Base-by-base conservation (phyloP, 345 rosid species). In the Populus nigra region DNA sequence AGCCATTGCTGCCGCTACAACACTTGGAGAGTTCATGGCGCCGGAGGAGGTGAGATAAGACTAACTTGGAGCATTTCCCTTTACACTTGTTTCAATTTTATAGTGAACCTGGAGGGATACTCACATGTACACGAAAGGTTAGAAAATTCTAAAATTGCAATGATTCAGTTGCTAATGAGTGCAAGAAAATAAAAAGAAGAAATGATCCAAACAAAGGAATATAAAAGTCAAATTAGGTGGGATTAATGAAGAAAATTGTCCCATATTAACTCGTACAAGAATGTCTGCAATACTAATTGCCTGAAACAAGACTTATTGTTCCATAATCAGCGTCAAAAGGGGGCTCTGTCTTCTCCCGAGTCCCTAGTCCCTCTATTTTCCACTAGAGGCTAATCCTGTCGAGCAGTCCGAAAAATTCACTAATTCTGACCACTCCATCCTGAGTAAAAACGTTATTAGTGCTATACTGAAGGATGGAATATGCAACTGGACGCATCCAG, bases 21-120 rank as follows among this genome's bases (percentile, higher is more conserved):
- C 53, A 43, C 74, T 74, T 15, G 59, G 72, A 76, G 67, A 39
- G 68, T 81, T 80, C 84, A 77, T 86, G 79, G 59, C 66, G 50
- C 25, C 7, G 45, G 7, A 8, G 12, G 23, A 2, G n/a, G 45
- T 43, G 61, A 20, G 27, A 55, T 13, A 23, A 36, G 47, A 11
- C 33, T 68, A 69, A 16, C 59, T 76, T 27, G 75, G 69, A 47
- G 35, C 18, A 18, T 22, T 45, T 16, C 16, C 66, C 63, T 35
- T 11, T 35, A 73, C 5, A 15, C 9, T 25, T 17, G 18, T 25
- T 39, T 25, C n/a, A 11, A 7, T n/a, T 78, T 66, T 81, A 80
- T 77, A 70, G 71, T 36, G 53, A 81, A 7, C 22, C 68, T 75
- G 69, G 41, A 53, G 35, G 73, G 76, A 72, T 45, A 76, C 69